Evolutionary conservation across 2,329 filamentous ascomycete species (phyloP).

Genomic region (Trichocomaceae sp.): DNA sequence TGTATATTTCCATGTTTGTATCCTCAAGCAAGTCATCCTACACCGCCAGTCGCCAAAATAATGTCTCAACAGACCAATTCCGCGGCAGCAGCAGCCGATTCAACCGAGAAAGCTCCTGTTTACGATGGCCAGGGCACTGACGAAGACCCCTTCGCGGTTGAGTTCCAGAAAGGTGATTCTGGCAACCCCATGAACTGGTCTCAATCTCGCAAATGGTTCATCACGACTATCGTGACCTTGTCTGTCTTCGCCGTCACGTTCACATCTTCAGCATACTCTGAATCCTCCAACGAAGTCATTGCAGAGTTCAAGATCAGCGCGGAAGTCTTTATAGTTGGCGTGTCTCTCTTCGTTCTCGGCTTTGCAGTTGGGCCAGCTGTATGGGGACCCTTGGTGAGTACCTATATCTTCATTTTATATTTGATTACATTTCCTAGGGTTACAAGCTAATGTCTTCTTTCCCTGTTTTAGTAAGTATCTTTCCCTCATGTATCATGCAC

Average conservation of each 20-base stretch:
- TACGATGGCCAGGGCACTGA: slow-evolving; percentile 35
- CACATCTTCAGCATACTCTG: slow-evolving; percentile 29
- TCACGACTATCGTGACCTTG: slow-evolving; percentile 33
- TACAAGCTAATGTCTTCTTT: not conserved
- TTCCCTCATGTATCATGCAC: not conserved
- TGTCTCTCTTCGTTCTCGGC: slow-evolving; percentile 34
- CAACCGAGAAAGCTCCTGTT: not conserved
- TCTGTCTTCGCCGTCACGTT: slow-evolving; percentile 38
- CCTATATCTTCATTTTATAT: not conserved
- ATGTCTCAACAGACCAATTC: not conserved
- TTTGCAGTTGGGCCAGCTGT: slow-evolving; percentile 25
- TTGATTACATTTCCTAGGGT: not conserved
- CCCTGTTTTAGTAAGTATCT: not conserved
- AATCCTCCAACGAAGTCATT: slow-evolving; percentile 20
- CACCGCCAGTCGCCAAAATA: not conserved
- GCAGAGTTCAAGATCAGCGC: slow-evolving; percentile 21
- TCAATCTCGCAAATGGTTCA: slow-evolving; percentile 32
- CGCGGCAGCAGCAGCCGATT: not conserved
- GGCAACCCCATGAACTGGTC: slow-evolving; percentile 35
- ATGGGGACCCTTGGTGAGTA: slow-evolving; percentile 22
- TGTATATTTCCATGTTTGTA: not conserved
- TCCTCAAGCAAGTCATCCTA: not conserved
- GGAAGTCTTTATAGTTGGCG: slow-evolving; percentile 26
- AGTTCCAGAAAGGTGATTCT: slow-evolving; percentile 37
- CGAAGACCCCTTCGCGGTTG: slow-evolving; percentile 38